A percentile compares a stretch with the other conserved stretches of the same genome.
phyloP scores from a whole-genome alignment of 2,329 filamentous ascomycete species.

The Neocucurbitaria cava region DNA sequence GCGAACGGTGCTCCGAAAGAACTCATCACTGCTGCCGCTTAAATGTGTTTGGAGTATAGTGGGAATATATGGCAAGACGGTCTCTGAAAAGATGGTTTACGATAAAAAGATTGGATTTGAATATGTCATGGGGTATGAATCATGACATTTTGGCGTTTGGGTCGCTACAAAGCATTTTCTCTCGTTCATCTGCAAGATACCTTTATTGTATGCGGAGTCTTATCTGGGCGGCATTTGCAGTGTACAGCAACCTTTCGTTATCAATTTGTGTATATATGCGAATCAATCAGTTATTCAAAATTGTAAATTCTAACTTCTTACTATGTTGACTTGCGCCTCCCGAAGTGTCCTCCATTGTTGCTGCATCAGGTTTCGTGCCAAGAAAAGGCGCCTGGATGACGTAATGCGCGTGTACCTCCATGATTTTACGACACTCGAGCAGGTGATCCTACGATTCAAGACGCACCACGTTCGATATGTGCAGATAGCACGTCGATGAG shows the following conservation, averaged over 20 bases:
- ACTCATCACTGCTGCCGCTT: constrained; percentile 49
- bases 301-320: background rate
- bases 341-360: background rate
- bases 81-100: constrained; percentile 4
- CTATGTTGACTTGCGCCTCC: constrained; percentile 1
- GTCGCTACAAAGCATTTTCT: constrained; percentile 24
- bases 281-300: constrained; percentile 9
- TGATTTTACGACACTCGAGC: constrained; percentile 1
- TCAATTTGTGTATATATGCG: constrained; percentile 30
- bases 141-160: constrained; percentile 17
- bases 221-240: constrained; percentile 41
- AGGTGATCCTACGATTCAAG: background rate
- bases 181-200: constrained; percentile 47
- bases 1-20: constrained; percentile 46
- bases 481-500: constrained; percentile 5
- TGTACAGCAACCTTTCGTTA: constrained; percentile 26
- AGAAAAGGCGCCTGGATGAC: constrained; percentile 13
- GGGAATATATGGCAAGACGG: constrained; percentile 5
- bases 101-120: constrained; percentile 1
- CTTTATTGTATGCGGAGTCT: constrained; percentile 42
- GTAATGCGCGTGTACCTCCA: constrained; percentile 9
- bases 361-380: background rate
- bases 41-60: constrained; percentile 13
- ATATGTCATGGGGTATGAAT: constrained; percentile 9
- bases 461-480: constrained; percentile 16